A percentile compares a stretch with the other conserved stretches of the same genome.
phyloP scores from a whole-genome alignment of 2,329 filamentous ascomycete genomes.

The Coleophoma eucalyptorum region DNA sequence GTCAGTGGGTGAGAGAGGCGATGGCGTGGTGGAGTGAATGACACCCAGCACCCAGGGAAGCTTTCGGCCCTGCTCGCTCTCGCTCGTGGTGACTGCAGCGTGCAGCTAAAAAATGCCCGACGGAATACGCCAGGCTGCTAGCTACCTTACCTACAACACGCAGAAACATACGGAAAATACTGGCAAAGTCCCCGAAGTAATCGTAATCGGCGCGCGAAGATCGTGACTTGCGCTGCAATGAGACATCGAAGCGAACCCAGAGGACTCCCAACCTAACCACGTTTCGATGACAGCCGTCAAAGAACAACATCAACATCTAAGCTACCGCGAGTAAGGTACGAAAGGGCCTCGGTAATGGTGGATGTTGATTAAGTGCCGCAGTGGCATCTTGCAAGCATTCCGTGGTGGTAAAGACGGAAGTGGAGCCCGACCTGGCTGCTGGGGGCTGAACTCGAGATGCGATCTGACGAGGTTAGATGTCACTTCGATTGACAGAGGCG shows the following conservation, averaged over 20 bases:
- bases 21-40: not conserved
- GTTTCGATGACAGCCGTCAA: too few species aligned
- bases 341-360: too few species aligned
- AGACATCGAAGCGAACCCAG: too few species aligned
- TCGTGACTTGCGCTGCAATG: too few species aligned
- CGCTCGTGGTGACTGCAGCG: not conserved
- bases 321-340: too few species aligned
- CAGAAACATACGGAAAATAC: too few species aligned
- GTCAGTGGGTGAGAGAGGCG: not conserved
- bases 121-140: not conserved
- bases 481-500: not conserved
- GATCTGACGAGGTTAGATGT: not conserved
- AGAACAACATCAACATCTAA: too few species aligned
- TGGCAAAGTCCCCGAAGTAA: not conserved
- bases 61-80: not conserved
- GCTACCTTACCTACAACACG: too few species aligned
- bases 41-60: not conserved
- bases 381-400: too few species aligned
- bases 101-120: constrained; percentile 1
- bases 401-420: not conserved
- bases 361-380: too few species aligned
- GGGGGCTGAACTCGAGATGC: not conserved
- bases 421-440: not conserved
- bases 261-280: too few species aligned
- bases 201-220: too few species aligned